These are phyloP conservation scores for Sarcocystis neurona DNA, from an alignment of 169 alveolate species.

Conservation along the genomic window DNA sequence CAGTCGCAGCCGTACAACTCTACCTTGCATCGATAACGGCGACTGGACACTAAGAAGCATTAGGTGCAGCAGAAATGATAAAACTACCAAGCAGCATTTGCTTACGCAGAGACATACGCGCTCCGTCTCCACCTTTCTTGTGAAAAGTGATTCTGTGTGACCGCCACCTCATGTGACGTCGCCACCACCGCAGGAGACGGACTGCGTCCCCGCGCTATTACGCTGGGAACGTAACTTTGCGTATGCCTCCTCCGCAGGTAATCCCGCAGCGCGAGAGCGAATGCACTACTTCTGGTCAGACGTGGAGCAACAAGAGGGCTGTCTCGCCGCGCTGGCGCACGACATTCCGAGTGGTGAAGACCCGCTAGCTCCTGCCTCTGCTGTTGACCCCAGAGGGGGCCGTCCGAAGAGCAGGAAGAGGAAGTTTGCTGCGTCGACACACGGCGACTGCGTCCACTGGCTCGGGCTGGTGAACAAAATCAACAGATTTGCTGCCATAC, in stretches of 20 bases:
- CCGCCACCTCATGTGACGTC: too few species aligned
- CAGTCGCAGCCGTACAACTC: too few species aligned
- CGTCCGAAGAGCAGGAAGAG: background rate
- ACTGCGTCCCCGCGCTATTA: too few species aligned
- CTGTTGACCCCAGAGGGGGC: background rate
- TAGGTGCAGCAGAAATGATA: too few species aligned
- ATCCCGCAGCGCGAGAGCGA: slow-evolving; percentile 26
- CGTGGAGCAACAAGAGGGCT: slow-evolving; percentile 11
- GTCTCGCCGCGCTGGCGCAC: slow-evolving; percentile 23
- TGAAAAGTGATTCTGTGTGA: too few species aligned
- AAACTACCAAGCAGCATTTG: too few species aligned
- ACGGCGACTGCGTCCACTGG: slow-evolving; percentile 44
- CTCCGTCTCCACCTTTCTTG: too few species aligned
- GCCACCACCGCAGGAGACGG: too few species aligned
- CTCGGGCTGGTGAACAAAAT: slow-evolving; percentile 32
- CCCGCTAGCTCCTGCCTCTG: background rate
- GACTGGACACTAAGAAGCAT: too few species aligned
- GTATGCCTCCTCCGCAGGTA: background rate
- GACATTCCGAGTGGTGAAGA: slow-evolving; percentile 34
- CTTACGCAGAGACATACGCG: too few species aligned
- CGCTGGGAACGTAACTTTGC: background rate
- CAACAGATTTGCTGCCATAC: slow-evolving; percentile 27
- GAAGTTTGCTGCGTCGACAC: background rate
- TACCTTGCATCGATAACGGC: too few species aligned
- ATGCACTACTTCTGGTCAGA: slow-evolving; percentile 22